A percentile compares a stretch with the other conserved stretches of the same genome.
phyloP scores from a whole-genome alignment of 768 basidiomycete genomes.

The Phanerochaete carnosa region DNA sequence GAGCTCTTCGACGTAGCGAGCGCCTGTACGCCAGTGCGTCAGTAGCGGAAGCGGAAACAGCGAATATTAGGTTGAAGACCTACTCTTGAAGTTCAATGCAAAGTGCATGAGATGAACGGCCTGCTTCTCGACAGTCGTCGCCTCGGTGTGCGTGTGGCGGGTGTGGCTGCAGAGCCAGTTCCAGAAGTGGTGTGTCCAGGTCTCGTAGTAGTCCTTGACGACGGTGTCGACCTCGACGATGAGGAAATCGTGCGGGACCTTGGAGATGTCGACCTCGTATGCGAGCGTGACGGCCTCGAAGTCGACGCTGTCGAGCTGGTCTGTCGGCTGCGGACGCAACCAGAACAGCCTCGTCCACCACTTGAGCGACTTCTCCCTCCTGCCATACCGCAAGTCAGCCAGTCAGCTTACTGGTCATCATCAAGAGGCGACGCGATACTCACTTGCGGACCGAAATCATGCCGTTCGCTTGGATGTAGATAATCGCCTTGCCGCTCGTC shows the following conservation, averaged over 20 bases:
- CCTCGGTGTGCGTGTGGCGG: not conserved
- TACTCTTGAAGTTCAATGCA: not conserved
- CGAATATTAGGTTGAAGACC: not conserved
- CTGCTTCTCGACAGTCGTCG: not conserved
- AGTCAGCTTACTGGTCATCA: not conserved
- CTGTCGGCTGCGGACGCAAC: not conserved
- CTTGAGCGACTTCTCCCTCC: not conserved
- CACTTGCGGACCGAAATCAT: slow-evolving; percentile 7
- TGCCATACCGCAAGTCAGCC: too few species aligned
- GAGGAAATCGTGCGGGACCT: slow-evolving; percentile 4
- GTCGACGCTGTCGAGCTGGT: not conserved
- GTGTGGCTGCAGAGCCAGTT: not conserved
- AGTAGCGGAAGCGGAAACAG: slow-evolving; percentile 7
- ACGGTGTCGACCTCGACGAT: not conserved
- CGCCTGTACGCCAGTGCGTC: not conserved
- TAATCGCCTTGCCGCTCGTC: slow-evolving; percentile 14
- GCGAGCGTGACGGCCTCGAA: slow-evolving; percentile 20
- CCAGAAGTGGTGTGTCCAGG: not conserved
- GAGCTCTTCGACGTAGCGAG: slow-evolving; percentile 14
- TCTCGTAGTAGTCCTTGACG: not conserved
- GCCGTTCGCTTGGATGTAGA: slow-evolving; percentile 15
- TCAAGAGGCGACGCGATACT: not conserved
- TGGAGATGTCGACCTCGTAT: slow-evolving; percentile 26
- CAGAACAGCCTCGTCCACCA: slow-evolving; percentile 2
- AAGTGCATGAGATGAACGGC: not conserved